A percentile compares a stretch with the other conserved stretches of the same genome.
Evolutionary conservation across 2,329 filamentous ascomycete species (phyloP).

Genomic region (Aspergillus pseudoglaucus): DNA sequence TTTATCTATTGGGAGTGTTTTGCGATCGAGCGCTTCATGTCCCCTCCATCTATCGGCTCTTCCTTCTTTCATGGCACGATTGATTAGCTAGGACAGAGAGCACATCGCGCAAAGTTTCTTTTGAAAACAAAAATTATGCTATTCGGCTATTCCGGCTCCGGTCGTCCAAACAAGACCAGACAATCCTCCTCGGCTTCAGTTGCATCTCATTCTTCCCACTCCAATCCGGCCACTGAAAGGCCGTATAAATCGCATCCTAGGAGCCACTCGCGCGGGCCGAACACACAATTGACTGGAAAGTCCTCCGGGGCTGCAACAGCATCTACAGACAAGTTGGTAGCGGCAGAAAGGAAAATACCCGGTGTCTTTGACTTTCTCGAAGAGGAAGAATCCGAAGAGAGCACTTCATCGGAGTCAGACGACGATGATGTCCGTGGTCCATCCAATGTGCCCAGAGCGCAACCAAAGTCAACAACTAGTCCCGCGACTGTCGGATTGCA

Average conservation of each 20-base stretch:
- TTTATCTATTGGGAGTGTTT: too few species aligned
- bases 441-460: neutral
- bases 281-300: slow-evolving; percentile 8
- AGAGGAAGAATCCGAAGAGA: slow-evolving; percentile 13
- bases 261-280: neutral
- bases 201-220: slow-evolving; percentile 12
- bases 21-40: too few species aligned
- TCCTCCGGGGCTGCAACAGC: slow-evolving; percentile 8
- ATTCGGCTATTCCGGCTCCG: slow-evolving; percentile 15
- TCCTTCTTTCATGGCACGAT: neutral
- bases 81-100: neutral
- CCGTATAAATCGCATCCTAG: slow-evolving; percentile 8
- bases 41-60: too few species aligned
- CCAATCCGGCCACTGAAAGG: slow-evolving; percentile 13
- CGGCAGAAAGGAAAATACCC: slow-evolving; percentile 17
- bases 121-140: slow-evolving; percentile 22
- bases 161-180: slow-evolving; percentile 20
- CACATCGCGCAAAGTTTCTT: neutral
- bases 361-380: slow-evolving; percentile 36
- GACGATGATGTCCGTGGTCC: slow-evolving; percentile 1
- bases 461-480: slow-evolving; percentile 3
- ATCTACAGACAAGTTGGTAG: slow-evolving; percentile 7
- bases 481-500: slow-evolving; percentile 11
- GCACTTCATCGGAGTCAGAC: neutral
- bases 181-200: slow-evolving; percentile 21